phyloP scores from a whole-genome alignment of 208 protist genomes.

The Wallacemonas sp. region DNA sequence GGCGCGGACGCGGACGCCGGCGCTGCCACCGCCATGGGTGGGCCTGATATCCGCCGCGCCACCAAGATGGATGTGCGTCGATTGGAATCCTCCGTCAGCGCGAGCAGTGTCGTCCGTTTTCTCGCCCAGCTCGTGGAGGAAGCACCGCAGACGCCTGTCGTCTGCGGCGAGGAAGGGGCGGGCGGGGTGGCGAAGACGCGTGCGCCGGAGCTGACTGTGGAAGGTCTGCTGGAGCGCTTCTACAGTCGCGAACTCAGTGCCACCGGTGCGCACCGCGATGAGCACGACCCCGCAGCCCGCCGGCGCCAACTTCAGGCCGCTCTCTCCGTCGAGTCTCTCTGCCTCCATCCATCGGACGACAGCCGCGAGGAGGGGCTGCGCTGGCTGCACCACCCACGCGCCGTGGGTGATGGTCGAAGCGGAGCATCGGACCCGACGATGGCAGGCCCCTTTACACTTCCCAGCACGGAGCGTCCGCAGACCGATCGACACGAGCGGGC shows the following conservation, averaged over 20 bases:
- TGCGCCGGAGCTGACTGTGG: conserved; percentile 11
- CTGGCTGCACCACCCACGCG: neutral
- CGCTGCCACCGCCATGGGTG: neutral
- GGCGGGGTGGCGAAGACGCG: neutral
- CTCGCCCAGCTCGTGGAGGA: neutral
- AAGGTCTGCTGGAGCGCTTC: conserved; percentile 30
- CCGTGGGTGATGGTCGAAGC: neutral
- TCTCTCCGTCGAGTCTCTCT: conserved; percentile 50
- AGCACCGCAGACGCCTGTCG: conserved; percentile 18
- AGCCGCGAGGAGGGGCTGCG: neutral
- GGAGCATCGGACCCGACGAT: too few relatives aligned
- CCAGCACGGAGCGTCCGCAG: neutral
- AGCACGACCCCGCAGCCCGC: neutral
- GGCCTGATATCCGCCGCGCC: neutral
- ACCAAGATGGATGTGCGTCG: conserved; percentile 11
- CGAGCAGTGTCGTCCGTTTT: conserved; percentile 7
- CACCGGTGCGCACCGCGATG: neutral
- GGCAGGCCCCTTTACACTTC: neutral
- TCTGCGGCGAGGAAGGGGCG: neutral
- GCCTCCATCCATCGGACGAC: conserved; percentile 50
- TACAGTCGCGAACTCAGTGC: conserved; percentile 15
- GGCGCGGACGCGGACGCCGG: conserved; percentile 3
- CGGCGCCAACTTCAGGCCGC: neutral
- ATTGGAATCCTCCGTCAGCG: conserved; percentile 5
- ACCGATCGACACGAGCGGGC: conserved; percentile 11